These are phyloP conservation scores for Sicyos edulis DNA, from an alignment of 306 rosid species.

Conservation along the genomic window DNA sequence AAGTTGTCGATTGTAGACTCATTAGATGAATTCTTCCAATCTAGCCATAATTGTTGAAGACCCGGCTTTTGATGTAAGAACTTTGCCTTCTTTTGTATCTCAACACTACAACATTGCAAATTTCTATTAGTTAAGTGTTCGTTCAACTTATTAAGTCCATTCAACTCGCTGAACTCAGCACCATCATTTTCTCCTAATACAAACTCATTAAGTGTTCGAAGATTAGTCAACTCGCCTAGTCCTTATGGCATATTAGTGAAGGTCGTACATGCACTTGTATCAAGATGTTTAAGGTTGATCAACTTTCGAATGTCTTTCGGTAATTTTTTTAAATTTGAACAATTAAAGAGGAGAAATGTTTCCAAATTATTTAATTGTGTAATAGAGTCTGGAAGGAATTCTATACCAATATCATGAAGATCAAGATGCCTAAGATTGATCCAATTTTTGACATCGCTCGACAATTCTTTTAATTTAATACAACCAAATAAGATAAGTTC, in stretches of 20 bases:
- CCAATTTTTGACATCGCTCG: too few relatives aligned
- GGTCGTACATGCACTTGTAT: fast-evolving
- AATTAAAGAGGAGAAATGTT: too few relatives aligned
- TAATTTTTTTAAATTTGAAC: too few relatives aligned
- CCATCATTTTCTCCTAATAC: neutral
- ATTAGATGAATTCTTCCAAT: too few relatives aligned
- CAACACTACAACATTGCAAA: neutral
- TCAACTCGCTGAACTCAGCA: neutral
- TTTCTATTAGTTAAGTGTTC: neutral
- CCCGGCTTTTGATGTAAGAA: neutral
- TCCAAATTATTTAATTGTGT: too few relatives aligned
- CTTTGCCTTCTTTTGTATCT: neutral
- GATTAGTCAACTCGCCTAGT: neutral
- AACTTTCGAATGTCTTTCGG: neutral
- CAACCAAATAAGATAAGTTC: neutral
- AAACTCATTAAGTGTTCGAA: neutral
- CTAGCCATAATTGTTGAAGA: neutral
- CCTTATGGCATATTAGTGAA: neutral
- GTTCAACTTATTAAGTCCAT: neutral
- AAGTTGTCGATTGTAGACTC: too few relatives aligned
- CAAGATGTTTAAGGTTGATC: slow-evolving; percentile 4
- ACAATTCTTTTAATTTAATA: neutral
- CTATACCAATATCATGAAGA: too few relatives aligned
- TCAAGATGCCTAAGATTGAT: too few relatives aligned
- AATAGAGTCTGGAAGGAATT: too few relatives aligned